Evolutionary conservation across 495 filamentous ascomycete species (phyloP), one percentile per base, ranked within the genome.

Genomic region (Chaetomium cochliodes): DNA sequence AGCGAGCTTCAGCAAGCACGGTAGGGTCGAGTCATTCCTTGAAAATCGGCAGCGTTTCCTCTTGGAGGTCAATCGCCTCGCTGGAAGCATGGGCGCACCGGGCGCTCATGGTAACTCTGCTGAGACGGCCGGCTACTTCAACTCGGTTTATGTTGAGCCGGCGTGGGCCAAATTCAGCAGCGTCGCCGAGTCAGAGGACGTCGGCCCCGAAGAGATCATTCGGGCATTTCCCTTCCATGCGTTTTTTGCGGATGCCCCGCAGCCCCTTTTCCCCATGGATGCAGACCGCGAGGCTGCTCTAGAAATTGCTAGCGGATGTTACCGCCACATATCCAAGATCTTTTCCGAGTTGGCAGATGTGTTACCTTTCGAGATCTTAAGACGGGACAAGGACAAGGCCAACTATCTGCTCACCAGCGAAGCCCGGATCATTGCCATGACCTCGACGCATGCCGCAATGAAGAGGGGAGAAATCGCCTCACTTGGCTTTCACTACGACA

Each of bases 371-470:
- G 94, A 99, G 77, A 93, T 99, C 41, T 78, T 99, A 59, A 86
- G 92, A 46, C 86, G 87, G 41, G 87, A 92, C 46, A 86, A 90
- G 51, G 94, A 98, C 72, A 96, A 92, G 73, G 90, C 92, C 37
- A 97, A 98, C 73, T 98, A 97, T 71, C 86, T 99, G 8, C 85
- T 99, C 16, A 86, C 93, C 8, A 98, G 93, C 70, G 94, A 98
- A 74, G 94, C 94, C 15, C 87, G 94, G 7, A 92, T 99, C 54
- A 90, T 99, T 66, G 94, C 94, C 59, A 98, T 98, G 96, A 99
- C 94, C 12, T 92, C 91, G 3, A 99, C 94, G 1, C 94, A 99
- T 77, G 96, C 94, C 13, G 94, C 94, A n/a, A 99, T 98, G 88
- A 88, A 93, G 63, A 83, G 92, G 55, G 87, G 90, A 65, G 94